Conservation (phyloP, 306 rosid genomes). For the Cicer bijugum region DNA sequence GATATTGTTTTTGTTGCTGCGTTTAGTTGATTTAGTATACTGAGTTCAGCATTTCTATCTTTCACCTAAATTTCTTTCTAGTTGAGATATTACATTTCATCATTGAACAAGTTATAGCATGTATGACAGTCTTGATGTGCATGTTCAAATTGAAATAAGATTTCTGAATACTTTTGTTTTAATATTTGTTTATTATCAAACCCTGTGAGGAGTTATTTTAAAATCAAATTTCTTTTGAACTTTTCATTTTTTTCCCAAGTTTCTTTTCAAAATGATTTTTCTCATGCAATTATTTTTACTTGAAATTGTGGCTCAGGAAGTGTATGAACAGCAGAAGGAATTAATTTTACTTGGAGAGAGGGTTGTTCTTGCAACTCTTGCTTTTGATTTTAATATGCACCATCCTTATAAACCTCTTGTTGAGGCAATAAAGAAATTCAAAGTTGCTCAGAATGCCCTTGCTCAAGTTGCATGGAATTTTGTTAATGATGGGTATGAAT, state of each 20-base stretch:
- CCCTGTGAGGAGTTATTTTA: constrained; percentile 18
- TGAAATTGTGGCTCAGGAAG: constrained; percentile 69
- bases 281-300: constrained; percentile 17
- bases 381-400: constrained; percentile 82
- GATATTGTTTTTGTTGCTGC: not conserved
- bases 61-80: not conserved
- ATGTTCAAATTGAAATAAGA: constrained; percentile 5
- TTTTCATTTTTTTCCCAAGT: not conserved
- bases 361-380: constrained; percentile 94
- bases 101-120: too few relatives aligned
- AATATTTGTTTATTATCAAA: constrained; percentile 3
- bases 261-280: constrained; percentile 2
- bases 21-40: too few relatives aligned
- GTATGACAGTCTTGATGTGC: not conserved
- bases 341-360: constrained; percentile 44
- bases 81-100: constrained; percentile 1
- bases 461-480: constrained; percentile 99
- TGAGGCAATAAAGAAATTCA: constrained; percentile 95
- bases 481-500: constrained; percentile 93
- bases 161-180: not conserved
- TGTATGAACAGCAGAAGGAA: constrained; percentile 41
- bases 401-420: constrained; percentile 98
- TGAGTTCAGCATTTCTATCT: not conserved
- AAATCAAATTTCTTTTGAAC: constrained; percentile 4
- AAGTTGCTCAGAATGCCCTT: constrained; percentile 94